Evolutionary conservation across 768 basidiomycete genomes (phyloP).

Genomic region (Gautieria morchelliformis): DNA sequence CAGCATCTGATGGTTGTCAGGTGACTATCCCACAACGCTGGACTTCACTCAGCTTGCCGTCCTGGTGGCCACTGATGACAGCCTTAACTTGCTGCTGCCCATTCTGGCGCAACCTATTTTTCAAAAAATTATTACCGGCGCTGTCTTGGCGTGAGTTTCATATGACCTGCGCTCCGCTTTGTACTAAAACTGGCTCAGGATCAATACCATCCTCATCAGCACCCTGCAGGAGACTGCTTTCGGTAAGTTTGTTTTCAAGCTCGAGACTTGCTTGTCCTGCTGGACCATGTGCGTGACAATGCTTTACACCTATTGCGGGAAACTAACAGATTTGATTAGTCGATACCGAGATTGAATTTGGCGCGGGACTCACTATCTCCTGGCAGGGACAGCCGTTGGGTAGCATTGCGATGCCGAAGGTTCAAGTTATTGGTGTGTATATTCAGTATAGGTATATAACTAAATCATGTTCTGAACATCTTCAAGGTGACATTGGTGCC

Average conservation of each 20-base stretch:
- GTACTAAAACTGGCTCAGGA: constrained; percentile 23
- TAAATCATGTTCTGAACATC: not conserved
- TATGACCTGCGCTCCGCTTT: not conserved
- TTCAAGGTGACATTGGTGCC: constrained; percentile 47
- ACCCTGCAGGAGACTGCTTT: constrained; percentile 50
- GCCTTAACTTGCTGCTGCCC: constrained; percentile 55
- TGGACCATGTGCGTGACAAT: constrained; percentile 51
- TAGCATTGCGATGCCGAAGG: constrained; percentile 47
- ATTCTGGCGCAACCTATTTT: constrained; percentile 67
- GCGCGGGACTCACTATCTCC: constrained; percentile 46
- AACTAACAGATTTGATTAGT: constrained; percentile 23
- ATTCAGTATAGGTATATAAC: not conserved
- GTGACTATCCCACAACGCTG: constrained; percentile 54
- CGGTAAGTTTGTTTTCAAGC: constrained; percentile 27
- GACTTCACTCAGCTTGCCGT: constrained; percentile 49
- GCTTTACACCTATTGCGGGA: too few relatives aligned
- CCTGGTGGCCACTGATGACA: constrained; percentile 50
- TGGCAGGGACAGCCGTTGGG: constrained; percentile 55
- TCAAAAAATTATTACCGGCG: constrained; percentile 54
- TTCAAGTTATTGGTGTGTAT: constrained; percentile 33
- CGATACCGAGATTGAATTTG: constrained; percentile 60
- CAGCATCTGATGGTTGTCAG: constrained; percentile 22
- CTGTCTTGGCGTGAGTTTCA: constrained; percentile 40
- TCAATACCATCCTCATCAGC: constrained; percentile 53
- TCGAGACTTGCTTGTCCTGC: constrained; percentile 20